Conservation (phyloP, 441 rosid genomes). For the Jatropha podagrica region DNA sequence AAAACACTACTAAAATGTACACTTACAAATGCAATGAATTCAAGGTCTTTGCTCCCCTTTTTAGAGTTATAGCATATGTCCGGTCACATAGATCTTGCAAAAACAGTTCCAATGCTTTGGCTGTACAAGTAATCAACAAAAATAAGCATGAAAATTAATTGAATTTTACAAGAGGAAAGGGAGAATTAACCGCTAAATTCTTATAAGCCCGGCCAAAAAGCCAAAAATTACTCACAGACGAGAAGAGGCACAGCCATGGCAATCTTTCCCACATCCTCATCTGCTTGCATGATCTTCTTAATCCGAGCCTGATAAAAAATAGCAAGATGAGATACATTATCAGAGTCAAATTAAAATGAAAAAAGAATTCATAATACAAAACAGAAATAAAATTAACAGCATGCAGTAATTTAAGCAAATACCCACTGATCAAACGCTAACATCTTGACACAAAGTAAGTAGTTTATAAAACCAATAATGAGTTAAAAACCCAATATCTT, state of each 20-base stretch:
- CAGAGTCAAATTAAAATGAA: background rate
- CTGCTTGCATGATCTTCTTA: slow-evolving; percentile 93
- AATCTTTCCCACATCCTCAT: slow-evolving; percentile 91
- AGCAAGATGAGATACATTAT: background rate
- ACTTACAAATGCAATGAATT: slow-evolving; percentile 83
- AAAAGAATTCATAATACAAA: background rate
- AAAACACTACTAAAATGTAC: background rate
- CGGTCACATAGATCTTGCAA: slow-evolving; percentile 91
- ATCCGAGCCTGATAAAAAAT: slow-evolving; percentile 63
- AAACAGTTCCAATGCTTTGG: slow-evolving; percentile 86
- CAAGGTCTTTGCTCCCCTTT: slow-evolving; percentile 85
- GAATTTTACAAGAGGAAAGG: background rate
- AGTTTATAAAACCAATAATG: background rate
- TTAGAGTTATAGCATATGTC: slow-evolving; percentile 70
- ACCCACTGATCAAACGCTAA: background rate
- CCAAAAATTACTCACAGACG: slow-evolving; percentile 60
- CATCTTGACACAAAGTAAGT: background rate
- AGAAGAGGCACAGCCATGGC: slow-evolving; percentile 91
- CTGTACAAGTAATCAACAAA: slow-evolving; percentile 37
- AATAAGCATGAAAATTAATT: slow-evolving; percentile 14
- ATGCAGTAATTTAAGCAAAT: background rate
- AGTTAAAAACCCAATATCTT: background rate
- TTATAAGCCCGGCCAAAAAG: background rate
- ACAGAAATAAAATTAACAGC: background rate
- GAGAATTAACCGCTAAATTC: background rate